Conservation (phyloP, 257 asterid genomes). For the Petunia secreta region DNA sequence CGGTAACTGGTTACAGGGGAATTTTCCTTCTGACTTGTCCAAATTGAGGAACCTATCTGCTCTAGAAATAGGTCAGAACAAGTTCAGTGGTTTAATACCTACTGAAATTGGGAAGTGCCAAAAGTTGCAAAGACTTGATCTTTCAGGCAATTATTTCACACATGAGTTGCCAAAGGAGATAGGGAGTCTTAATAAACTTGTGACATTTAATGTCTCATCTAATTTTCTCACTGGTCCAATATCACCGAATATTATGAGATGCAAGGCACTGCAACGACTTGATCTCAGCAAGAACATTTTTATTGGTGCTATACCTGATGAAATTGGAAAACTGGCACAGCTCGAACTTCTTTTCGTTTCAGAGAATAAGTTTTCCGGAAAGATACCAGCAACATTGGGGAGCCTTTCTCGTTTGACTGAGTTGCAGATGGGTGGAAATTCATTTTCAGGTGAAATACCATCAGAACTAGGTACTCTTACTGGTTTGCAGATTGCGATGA, state of each 20-base stretch:
- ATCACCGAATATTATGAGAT: conserved; percentile 60
- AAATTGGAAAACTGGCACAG: conserved; percentile 64
- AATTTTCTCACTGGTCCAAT: conserved; percentile 58
- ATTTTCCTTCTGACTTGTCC: conserved; percentile 74
- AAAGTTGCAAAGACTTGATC: conserved; percentile 80
- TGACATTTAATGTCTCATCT: conserved; percentile 70
- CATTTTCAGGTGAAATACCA: conserved; percentile 71
- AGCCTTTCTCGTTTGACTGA: conserved; percentile 71
- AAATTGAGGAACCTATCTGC: conserved; percentile 69
- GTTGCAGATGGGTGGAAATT: conserved; percentile 87
- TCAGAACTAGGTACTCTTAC: conserved; percentile 66
- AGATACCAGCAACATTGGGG: conserved; percentile 70
- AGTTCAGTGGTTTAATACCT: conserved; percentile 65
- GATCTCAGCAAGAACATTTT: conserved; percentile 77
- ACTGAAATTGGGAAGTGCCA: conserved; percentile 59
- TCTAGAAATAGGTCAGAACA: conserved; percentile 73
- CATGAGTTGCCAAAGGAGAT: conserved; percentile 71
- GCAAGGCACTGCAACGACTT: conserved; percentile 76
- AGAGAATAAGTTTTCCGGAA: conserved; percentile 64
- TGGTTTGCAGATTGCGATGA: conserved; percentile 76
- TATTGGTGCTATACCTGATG: conserved; percentile 52
- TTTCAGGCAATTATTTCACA: conserved; percentile 66
- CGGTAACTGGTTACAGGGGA: conserved; percentile 60
- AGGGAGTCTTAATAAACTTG: conserved; percentile 66
- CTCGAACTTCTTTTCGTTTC: conserved; percentile 82